Conservation (phyloP, 2,329 filamentous ascomycete genomes). For the Arthrobotrys sphaeroides region DNA sequence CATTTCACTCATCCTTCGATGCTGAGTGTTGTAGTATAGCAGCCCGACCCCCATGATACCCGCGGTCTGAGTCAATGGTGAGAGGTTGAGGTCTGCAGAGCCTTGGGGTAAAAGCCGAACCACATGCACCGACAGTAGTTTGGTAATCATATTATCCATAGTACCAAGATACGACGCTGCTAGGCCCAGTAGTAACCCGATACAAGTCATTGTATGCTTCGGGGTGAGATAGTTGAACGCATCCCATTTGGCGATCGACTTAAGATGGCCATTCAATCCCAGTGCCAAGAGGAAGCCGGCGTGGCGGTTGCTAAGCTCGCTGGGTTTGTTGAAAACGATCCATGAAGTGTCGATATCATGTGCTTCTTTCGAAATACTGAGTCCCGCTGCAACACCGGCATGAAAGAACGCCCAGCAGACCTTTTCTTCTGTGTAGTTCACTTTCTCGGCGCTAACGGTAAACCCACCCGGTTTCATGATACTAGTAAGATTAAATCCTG, state of each 20-base stretch:
- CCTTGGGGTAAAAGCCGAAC: constrained; percentile 92
- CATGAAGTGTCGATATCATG: constrained; percentile 97
- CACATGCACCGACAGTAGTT: constrained; percentile 92
- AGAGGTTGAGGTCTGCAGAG: constrained; percentile 92
- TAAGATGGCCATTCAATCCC: constrained; percentile 93
- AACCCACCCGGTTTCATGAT: constrained; percentile 91
- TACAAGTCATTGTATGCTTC: constrained; percentile 99
- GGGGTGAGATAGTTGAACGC: constrained; percentile 99
- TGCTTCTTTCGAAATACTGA: constrained; percentile 87
- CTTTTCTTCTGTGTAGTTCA: constrained; percentile 90
- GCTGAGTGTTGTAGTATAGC: constrained; percentile 92
- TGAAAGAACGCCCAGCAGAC: constrained; percentile 99
- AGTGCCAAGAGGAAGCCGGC: constrained; percentile 91
- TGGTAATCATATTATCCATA: constrained; percentile 95
- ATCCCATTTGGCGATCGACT: constrained; percentile 93
- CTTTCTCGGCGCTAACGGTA: constrained; percentile 90
- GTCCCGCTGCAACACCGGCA: constrained; percentile 88
- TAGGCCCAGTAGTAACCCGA: constrained; percentile 89
- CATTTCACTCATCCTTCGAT: constrained; percentile 97
- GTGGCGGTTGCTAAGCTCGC: constrained; percentile 92
- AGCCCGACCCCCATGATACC: constrained; percentile 97
- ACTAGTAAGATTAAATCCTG: constrained; percentile 90
- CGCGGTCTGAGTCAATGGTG: constrained; percentile 90
- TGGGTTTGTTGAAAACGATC: constrained; percentile 97
- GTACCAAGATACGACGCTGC: constrained; percentile 94